phyloP scores from a whole-genome alignment of 768 basidiomycete genomes.

The Candolleomyces efflorescens region DNA sequence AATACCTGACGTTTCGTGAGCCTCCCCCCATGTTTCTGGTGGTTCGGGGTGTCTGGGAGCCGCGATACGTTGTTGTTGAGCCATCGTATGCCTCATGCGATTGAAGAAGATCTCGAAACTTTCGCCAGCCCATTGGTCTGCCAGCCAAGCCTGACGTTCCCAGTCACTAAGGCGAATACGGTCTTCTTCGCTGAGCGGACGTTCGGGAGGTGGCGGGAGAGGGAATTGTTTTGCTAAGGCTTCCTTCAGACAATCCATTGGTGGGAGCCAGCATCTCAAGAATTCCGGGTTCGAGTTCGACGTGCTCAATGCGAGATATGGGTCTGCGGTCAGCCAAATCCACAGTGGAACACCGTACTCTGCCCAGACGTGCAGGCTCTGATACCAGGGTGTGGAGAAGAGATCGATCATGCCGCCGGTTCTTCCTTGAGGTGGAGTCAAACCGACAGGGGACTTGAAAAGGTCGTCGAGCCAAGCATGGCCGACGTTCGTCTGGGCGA shows the following conservation, averaged over 20 bases:
- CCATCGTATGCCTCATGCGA: neutral
- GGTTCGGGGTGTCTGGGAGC: neutral
- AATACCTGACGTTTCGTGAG: neutral
- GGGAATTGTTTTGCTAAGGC: neutral
- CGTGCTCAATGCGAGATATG: neutral
- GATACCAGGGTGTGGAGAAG: neutral
- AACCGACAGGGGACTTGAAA: neutral
- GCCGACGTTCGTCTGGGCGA: neutral
- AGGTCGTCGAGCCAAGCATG: neutral
- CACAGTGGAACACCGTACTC: neutral
- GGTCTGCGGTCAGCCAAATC: neutral
- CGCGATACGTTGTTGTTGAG: neutral
- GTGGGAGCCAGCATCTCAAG: neutral
- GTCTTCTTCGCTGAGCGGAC: neutral
- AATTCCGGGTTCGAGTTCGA: neutral
- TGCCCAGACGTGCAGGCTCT: neutral
- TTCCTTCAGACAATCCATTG: neutral
- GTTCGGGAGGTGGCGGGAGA: too few species aligned
- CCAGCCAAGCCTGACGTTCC: neutral
- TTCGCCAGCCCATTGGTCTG: neutral
- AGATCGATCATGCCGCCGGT: neutral
- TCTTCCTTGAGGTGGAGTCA: neutral
- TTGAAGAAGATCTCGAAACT: neutral
- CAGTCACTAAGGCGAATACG: neutral
- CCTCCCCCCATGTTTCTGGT: neutral